Evolutionary conservation across 2,329 filamentous ascomycete species (phyloP), one percentile per base, ranked within the genome.

Genomic region (Neofusicoccum laricinum): DNA sequence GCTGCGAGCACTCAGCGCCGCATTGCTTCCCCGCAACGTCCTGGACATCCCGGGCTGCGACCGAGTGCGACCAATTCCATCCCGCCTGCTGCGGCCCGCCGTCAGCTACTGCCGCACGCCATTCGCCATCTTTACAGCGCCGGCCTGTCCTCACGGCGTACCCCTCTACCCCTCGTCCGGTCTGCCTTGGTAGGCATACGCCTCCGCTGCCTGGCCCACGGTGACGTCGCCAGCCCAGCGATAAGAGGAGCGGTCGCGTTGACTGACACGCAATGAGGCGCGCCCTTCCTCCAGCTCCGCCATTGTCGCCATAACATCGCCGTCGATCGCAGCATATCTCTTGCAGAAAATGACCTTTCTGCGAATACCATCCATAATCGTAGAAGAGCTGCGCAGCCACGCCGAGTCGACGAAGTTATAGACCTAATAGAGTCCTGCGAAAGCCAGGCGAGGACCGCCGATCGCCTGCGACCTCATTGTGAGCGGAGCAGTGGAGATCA

Each of bases 401-500:
- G 43, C 50, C 43, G 50, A 38, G 43, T 17, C 43, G 49, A 46
- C 61, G 25, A 53, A 43, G 6, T 34, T 30, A 38, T 30, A 46
- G 25, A 41, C 17, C 19, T 19, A 41, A 21, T 21, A 15, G 6
- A 41, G 25, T 30, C 10, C 14, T 36, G 30, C 55, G 32, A 17
- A 45, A 34, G n/a, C 48, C 30, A 40, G 34, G 34, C n/a, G 10
- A n/a, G 25, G 45, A 15, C 45, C n/a, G 17, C 30, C 21, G 17
- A 46, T n/a, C 57, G 32, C n/a, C 30, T 17, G 34, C 15, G 30
- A 36, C 30, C 32, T 51, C 15, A 15, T 25, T n/a, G 43, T 21
- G 43, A 61, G 40, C 49, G 30, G 41, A 25, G 17, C 11, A 7
- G 45, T 34, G 30, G 46, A 64, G 46, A 51, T 40, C 19, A 77